Evolutionary conservation across 2,329 filamentous ascomycete species (phyloP), one percentile per base, ranked within the genome.

Genomic region (Xylariaceae sp.): DNA sequence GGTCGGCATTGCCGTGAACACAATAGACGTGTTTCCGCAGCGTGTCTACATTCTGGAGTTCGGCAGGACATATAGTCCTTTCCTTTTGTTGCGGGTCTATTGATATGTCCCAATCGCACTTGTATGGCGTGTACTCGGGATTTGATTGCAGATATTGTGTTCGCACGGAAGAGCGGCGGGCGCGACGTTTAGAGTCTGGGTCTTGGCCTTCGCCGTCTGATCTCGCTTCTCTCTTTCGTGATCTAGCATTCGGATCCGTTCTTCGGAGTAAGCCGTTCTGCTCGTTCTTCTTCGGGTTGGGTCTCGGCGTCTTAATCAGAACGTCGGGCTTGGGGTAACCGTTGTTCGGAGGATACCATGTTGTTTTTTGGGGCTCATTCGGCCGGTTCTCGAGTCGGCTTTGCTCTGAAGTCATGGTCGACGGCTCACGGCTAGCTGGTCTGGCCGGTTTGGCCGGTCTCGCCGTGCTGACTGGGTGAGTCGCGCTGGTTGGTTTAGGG

Each of bases 1-100:
- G 55, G 12, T 59, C 57, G 4, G 53, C 50, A 26, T 60, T 56
- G 32, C 53, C 71, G 64, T 86, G 83, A 2, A 84, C 73, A 11
- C 74, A 61, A 19, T 68, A 64, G 11, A 86, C 68, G 59, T 86
- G 83, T 53, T 70, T 72, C 29, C 77, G 73, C 41, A 86, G 66
- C 7, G 81, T 86, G 9, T 79, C 78, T 54, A 84, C 67, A 62
- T 86, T 86, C 49, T 85, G 81, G 45, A 86, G 71, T 67, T 85
- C 79, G 3, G 83, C 83, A 32, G 72, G 74, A 63, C 83, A 86
- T 0, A 56, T 42, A 19, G 72, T 26, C 31, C 35, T 51, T 26
- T 51, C 31, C 19, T 42, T 12, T 32, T 56, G 51, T 8, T 48
- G 26, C 6, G 56, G 8, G 6, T 41, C 72, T 27, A 69, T 11